Evolutionary conservation across 2,329 filamentous ascomycete genomes (phyloP), one percentile per base, ranked within the genome.

Genomic region (Fonsecaea multimorphosa): DNA sequence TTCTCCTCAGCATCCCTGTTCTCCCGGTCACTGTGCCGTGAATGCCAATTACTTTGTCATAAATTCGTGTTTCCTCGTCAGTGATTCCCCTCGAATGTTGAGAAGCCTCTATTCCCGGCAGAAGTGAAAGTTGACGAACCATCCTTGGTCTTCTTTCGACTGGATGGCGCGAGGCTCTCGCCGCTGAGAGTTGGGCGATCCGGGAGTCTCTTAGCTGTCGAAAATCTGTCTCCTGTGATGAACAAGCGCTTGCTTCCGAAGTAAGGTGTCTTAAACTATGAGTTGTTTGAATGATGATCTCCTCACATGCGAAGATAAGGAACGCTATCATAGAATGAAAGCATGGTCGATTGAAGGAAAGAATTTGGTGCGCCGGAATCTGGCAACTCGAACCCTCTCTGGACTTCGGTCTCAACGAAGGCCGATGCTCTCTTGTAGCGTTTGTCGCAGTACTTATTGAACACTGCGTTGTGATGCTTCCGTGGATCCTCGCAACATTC

Each of bases 391-490:
- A 89, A 89, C 59, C 85, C 85, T 70, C 84, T 86, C 65, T 82
- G 79, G 69, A 97, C 83, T 76, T 94, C 90, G 19, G 83, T 83
- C 76, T 93, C 88, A 62, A 97, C 94, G 72, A 91, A 93, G 22
- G 87, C 80, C 19, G 95, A 91, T 9, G 92, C 91, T 62, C 89
- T 86, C 83, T 96, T 96, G 83, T 92, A 98, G 60, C 91, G 88
- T 75, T 89, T 91, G 77, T 96, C 91, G 40, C 87, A 85, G 79
- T 97, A 99, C 79, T 99, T 99, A 63, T 97, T 92, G 75, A 87
- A 97, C 49, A 99, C 90, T 7, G 93, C 92, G 31, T 83, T 80
- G 76, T 99, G 95, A 76, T 99, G 95, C 73, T 89, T 88, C 69
- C 85, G 84, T 6, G 93, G 91, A 63, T 89, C 85, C 67, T 92